These are phyloP conservation scores for Cruciata laevipes DNA, from an alignment of 257 asterid species.

Conservation along the genomic window DNA sequence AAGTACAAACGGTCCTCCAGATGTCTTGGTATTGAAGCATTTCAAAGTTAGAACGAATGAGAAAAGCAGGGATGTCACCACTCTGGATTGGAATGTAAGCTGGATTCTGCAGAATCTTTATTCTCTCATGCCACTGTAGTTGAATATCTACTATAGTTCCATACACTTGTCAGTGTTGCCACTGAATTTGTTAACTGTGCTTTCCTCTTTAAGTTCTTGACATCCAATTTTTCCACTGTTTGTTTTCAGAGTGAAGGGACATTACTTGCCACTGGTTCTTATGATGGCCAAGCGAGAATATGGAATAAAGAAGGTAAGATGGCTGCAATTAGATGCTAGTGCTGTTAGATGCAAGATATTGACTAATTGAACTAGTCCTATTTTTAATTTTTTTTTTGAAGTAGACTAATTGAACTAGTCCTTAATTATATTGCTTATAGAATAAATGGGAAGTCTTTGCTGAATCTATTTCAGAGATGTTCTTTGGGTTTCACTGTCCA, in stretches of 20 bases:
- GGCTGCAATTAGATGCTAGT: conserved; percentile 11
- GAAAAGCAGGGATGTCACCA: conserved; percentile 95
- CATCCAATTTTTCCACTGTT: conserved; percentile 11
- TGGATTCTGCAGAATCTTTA: not conserved
- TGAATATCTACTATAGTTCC: not conserved
- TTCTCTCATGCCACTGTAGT: not conserved
- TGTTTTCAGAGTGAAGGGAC: conserved; percentile 71
- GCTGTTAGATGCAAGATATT: not conserved
- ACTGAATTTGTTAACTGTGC: conserved; percentile 6
- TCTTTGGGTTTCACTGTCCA: not conserved
- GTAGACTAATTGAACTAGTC: not conserved
- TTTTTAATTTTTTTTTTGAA: no score
- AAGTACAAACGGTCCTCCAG: conserved; percentile 51
- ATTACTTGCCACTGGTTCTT: conserved; percentile 94
- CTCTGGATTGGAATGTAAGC: conserved; percentile 99
- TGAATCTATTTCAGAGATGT: not conserved
- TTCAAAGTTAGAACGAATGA: conserved; percentile 85
- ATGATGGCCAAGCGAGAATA: conserved; percentile 98
- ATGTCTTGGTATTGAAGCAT: conserved; percentile 67
- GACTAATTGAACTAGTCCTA: not conserved
- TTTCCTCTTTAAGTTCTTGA: not conserved
- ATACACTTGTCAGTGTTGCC: not conserved
- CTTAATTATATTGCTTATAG: not conserved
- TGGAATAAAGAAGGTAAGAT: conserved; percentile 84
- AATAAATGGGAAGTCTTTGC: not conserved